Evolutionary conservation across 2,329 filamentous ascomycete species (phyloP).

Genomic region (Nannizziopsis barbatae): DNA sequence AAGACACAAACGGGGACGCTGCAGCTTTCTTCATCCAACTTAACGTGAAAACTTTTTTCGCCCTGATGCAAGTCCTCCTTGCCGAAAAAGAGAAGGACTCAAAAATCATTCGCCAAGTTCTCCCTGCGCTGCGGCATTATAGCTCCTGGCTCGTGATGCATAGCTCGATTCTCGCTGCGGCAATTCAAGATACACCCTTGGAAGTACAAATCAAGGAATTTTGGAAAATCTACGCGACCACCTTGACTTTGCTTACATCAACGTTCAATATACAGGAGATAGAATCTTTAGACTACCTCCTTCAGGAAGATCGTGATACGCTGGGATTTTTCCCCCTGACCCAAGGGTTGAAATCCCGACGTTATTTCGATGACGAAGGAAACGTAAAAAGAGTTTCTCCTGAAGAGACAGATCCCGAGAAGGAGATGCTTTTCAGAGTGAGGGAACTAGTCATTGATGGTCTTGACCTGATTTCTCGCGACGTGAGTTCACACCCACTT

Average conservation of each 20-base stretch:
- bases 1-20: constrained; percentile 42
- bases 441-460: constrained; percentile 53
- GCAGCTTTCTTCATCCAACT: constrained; percentile 57
- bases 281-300: constrained; percentile 48
- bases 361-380: constrained; percentile 40
- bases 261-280: constrained; percentile 49
- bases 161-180: constrained; percentile 43
- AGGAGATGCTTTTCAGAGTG: constrained; percentile 58
- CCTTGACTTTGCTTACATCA: constrained; percentile 48
- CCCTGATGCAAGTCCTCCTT: constrained; percentile 58
- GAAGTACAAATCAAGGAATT: constrained; percentile 49
- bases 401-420: constrained; percentile 37
- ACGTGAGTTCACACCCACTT: constrained; percentile 23
- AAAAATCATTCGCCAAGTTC: constrained; percentile 48
- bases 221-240: constrained; percentile 55
- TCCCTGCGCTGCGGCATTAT: constrained; percentile 56
- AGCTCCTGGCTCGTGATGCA: constrained; percentile 55
- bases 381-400: constrained; percentile 44
- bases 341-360: constrained; percentile 38
- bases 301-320: constrained; percentile 58
- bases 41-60: constrained; percentile 66
- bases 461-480: constrained; percentile 44
- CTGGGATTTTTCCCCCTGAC: constrained; percentile 54
- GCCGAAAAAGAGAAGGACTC: constrained; percentile 52
- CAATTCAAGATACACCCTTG: constrained; percentile 44